A percentile compares a stretch with the other conserved stretches of the same genome.
Evolutionary conservation across 176 grass and related monocot species (phyloP).

Genomic region (Zoysia japonica): DNA sequence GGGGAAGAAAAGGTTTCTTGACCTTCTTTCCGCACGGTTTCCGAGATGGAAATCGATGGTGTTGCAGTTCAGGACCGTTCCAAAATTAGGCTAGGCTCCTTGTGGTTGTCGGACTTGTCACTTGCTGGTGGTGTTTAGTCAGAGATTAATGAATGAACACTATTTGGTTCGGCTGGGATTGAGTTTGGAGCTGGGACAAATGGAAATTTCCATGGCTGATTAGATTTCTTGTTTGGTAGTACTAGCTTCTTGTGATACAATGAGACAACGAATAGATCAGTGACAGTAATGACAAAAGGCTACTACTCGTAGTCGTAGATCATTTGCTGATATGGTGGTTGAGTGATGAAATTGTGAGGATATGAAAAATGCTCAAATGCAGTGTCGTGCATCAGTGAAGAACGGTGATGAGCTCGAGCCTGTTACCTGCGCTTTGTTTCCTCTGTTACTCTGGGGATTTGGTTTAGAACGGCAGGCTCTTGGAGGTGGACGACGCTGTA

Average conservation of each 20-base stretch:
- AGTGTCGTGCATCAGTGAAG: background rate
- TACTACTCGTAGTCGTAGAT: background rate
- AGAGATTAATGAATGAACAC: constrained; percentile 7
- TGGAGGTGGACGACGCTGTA: constrained; percentile 69
- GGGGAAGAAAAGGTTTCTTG: background rate
- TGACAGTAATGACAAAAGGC: constrained; percentile 7
- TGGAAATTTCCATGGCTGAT: constrained; percentile 5
- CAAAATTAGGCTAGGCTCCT: background rate
- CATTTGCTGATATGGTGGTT: constrained; percentile 10
- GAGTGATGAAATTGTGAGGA: background rate
- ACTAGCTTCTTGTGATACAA: background rate
- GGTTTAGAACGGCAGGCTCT: constrained; percentile 88
- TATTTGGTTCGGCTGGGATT: background rate
- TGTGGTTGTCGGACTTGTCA: background rate
- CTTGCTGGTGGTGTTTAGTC: background rate
- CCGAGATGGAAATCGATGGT: background rate
- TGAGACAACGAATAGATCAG: background rate
- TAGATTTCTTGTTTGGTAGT: constrained; percentile 2
- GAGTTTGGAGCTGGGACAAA: constrained; percentile 6
- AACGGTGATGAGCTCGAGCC: background rate
- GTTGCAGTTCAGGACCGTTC: background rate
- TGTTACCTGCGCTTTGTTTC: constrained; percentile 32
- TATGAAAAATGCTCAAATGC: background rate
- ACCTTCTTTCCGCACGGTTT: constrained; percentile 17
- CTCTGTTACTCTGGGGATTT: background rate